Evolutionary conservation across 1,284 basidiomycete genomes (phyloP), one percentile per base, ranked within the genome.

Genomic region (Cryptococcus floricola): DNA sequence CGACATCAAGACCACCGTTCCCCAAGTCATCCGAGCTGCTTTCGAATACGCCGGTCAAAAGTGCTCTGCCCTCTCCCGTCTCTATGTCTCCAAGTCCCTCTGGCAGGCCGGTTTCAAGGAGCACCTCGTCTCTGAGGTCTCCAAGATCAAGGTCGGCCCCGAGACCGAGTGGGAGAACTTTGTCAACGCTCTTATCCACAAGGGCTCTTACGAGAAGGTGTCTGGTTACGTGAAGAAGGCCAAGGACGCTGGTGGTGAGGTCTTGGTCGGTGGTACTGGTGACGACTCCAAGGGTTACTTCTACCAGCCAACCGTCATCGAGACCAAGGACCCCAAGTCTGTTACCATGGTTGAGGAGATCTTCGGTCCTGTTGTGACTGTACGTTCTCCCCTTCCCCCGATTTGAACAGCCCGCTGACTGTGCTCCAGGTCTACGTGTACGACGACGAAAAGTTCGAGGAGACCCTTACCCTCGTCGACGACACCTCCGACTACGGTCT

Each of bases 31-130:
- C 65, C 84, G 95, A 57, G 90, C 83, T 23, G 94, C 87, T 0
- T 98, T 97, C 77, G 95, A 99, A 79, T 99, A 98, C 78, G 92
- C 94, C 80, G 94, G 91, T 50, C 96, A 98, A 75, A 98, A 99
- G 79, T 99, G 95, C 78, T 95, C 91, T 34, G 95, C 96, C 0
- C 83, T 96, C 27, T 94, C 92, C 5, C 83, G 95, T 49, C 75
- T 91, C 42, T 99, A 98, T 77, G 90, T 98, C 13, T 86, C 96
- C 44, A 80, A 83, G 44, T 90, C 89, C 3, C 74, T 91, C 50
- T 98, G 95, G 96, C 81, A 86, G 55, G 80, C 80, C 48, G 91
- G 90, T 46, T 97, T 98, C 83, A 89, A 89, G 77, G 85, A 90
- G 48, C 82, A 84, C 71, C 80, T 97, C 47, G 77, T 91, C 59